Percentiles rank a stretch among this genome's conserved stretches.
These are phyloP conservation scores for Penicillium cataractarum DNA, from an alignment of 495 filamentous ascomycete species.

Conservation along the genomic window DNA sequence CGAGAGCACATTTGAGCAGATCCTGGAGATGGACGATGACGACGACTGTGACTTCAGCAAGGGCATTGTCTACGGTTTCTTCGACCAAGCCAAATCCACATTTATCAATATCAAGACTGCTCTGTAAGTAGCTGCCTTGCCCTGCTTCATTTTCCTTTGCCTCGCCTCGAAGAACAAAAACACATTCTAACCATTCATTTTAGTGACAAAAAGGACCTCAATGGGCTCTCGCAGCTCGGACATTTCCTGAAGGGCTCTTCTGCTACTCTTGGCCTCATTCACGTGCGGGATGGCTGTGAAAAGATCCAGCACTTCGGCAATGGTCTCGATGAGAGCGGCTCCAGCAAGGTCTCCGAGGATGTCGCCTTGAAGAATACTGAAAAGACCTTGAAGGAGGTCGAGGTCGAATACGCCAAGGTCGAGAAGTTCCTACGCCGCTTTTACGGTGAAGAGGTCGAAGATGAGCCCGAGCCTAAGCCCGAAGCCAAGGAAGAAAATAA, in stretches of 20 bases:
- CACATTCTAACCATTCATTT: constrained; percentile 7
- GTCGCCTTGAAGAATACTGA: constrained; percentile 69
- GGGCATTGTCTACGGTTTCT: constrained; percentile 89
- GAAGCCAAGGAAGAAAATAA: constrained; percentile 13
- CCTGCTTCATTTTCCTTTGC: neutral
- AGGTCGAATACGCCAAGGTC: constrained; percentile 76
- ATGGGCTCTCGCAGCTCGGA: constrained; percentile 76
- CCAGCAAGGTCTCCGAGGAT: constrained; percentile 62
- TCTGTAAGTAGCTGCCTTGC: constrained; percentile 62
- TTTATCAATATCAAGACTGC: constrained; percentile 82
- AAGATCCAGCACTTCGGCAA: constrained; percentile 94
- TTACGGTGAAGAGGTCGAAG: constrained; percentile 55
- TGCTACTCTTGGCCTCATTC: constrained; percentile 88
- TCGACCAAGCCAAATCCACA: constrained; percentile 85
- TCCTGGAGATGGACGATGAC: constrained; percentile 95
- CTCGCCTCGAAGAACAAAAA: neutral
- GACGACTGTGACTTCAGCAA: constrained; percentile 76
- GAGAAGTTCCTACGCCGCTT: constrained; percentile 72
- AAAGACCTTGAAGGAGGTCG: constrained; percentile 69
- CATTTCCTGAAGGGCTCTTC: constrained; percentile 99
- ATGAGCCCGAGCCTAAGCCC: constrained; percentile 11
- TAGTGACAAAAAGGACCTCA: constrained; percentile 68
- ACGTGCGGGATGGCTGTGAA: constrained; percentile 92
- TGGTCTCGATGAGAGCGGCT: constrained; percentile 76
- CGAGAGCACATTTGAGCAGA: constrained; percentile 81